Percentiles rank a stretch among this genome's conserved stretches.
Conservation (phyloP, 495 filamentous ascomycete species). For the Tetracladium marchalianum region DNA sequence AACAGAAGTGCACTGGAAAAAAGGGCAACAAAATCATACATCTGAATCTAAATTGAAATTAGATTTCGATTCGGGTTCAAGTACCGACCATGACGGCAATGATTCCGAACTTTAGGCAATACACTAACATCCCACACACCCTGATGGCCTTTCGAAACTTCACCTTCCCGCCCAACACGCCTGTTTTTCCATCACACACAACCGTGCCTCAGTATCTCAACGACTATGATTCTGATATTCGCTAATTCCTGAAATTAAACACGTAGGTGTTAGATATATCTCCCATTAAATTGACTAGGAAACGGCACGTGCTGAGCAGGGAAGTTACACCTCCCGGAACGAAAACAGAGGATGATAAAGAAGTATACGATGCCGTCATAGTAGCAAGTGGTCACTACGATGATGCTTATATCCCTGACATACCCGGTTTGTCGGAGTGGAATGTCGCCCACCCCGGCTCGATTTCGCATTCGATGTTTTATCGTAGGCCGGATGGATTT, state of each 20-base stretch:
- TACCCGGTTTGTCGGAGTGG: slow-evolving; percentile 47
- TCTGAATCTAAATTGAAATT: too few relatives aligned
- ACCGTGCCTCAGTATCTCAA: slow-evolving; percentile 64
- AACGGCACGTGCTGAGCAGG: slow-evolving; percentile 54
- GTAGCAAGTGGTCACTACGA: slow-evolving; percentile 79
- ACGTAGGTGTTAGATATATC: too few relatives aligned
- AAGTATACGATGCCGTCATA: slow-evolving; percentile 67
- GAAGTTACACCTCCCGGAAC: slow-evolving; percentile 36
- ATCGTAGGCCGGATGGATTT: slow-evolving; percentile 51
- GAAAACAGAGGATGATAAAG: slow-evolving; percentile 29
- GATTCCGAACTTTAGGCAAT: slow-evolving; percentile 40
- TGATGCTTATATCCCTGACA: slow-evolving; percentile 58
- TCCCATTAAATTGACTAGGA: slow-evolving; percentile 3
- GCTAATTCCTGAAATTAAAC: too few relatives aligned
- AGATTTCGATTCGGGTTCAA: too few relatives aligned
- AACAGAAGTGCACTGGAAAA: slow-evolving; percentile 3
- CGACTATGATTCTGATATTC: slow-evolving; percentile 43
- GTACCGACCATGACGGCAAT: too few relatives aligned
- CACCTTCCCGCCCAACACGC: slow-evolving; percentile 44
- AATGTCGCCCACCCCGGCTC: slow-evolving; percentile 47
- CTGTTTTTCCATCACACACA: slow-evolving; percentile 64
- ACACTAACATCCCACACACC: slow-evolving; percentile 78
- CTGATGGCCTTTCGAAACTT: slow-evolving; percentile 76
- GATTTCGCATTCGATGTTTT: slow-evolving; percentile 77
- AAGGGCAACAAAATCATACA: too few relatives aligned